phyloP scores from a whole-genome alignment of 352 stramenopile genomes.

The Phytophthora pisi region DNA sequence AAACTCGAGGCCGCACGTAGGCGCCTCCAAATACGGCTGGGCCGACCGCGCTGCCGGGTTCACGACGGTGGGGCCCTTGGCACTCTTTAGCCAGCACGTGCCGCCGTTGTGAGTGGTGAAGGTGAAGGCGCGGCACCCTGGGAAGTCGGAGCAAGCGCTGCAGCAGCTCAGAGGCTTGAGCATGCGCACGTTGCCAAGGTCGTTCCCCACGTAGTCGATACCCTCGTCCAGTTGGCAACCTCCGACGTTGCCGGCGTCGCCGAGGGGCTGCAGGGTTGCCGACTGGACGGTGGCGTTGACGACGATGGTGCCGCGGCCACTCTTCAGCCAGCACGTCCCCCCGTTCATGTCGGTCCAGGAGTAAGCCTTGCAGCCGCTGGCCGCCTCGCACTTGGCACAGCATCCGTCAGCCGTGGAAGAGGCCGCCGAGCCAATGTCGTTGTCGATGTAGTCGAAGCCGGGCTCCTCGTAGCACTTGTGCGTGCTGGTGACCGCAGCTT shows the following conservation, averaged over 20 bases:
- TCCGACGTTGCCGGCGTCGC: not conserved
- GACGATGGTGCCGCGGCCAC: constrained; percentile 27
- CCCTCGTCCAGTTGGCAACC: constrained; percentile 23
- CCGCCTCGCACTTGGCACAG: constrained; percentile 27
- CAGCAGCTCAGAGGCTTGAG: constrained; percentile 22
- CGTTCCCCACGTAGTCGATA: constrained; percentile 26
- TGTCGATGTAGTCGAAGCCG: constrained; percentile 37
- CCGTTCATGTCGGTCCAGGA: constrained; percentile 51
- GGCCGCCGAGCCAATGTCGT: constrained; percentile 27
- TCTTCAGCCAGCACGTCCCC: constrained; percentile 71
- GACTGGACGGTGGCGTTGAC: constrained; percentile 20
- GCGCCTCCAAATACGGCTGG: constrained; percentile 16
- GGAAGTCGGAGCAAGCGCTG: constrained; percentile 24
- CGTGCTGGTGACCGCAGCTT: constrained; percentile 25
- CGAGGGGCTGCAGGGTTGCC: constrained; percentile 16
- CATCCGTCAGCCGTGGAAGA: constrained; percentile 21
- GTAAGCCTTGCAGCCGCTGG: constrained; percentile 38
- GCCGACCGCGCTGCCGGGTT: constrained; percentile 17
- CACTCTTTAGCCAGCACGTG: constrained; percentile 40
- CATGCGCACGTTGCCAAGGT: constrained; percentile 17
- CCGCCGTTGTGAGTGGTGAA: constrained; percentile 32
- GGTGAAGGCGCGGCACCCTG: constrained; percentile 46
- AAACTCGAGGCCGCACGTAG: constrained; percentile 35
- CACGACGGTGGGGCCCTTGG: constrained; percentile 33
- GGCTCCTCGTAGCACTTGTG: constrained; percentile 29